Evolutionary conservation across 2,329 filamentous ascomycete species (phyloP).

Genomic region (Coniella vitis): DNA sequence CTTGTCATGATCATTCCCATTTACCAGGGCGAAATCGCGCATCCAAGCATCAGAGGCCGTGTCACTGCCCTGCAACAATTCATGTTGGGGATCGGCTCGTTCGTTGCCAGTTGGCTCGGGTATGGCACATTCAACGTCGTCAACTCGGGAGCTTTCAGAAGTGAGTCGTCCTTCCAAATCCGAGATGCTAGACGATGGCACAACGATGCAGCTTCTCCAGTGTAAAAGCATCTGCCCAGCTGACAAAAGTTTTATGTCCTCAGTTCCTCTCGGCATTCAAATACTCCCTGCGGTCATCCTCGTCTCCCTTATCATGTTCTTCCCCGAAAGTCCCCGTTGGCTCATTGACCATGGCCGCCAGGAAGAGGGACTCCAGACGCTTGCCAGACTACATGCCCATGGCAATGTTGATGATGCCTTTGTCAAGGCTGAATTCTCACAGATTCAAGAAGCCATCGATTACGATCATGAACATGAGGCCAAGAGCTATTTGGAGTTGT

Average conservation of each 20-base stretch:
- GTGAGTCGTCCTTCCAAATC: not conserved
- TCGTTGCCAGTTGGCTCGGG: conserved; percentile 67
- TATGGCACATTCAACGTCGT: conserved; percentile 45
- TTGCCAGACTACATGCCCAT: conserved; percentile 63
- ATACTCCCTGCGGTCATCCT: conserved; percentile 59
- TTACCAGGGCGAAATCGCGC: conserved; percentile 73
- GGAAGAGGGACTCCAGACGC: conserved; percentile 57
- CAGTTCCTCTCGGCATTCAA: conserved; percentile 39
- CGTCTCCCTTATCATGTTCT: conserved; percentile 57
- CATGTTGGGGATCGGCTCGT: conserved; percentile 70
- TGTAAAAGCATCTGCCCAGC: not conserved
- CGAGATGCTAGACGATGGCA: not conserved
- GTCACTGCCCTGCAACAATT: conserved; percentile 75
- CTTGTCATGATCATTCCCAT: conserved; percentile 44
- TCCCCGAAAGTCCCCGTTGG: conserved; percentile 70
- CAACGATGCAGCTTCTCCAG: not conserved
- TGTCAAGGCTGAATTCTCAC: conserved; percentile 65
- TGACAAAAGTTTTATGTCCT: not conserved
- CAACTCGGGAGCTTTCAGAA: conserved; percentile 25
- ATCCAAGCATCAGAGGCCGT: conserved; percentile 69
- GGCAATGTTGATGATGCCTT: conserved; percentile 60
- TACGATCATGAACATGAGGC: conserved; percentile 63
- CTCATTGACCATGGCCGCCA: conserved; percentile 64
- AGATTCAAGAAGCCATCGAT: conserved; percentile 55
- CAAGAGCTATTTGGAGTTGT: conserved; percentile 64